phyloP scores from a whole-genome alignment of 768 basidiomycete species.

The Tephrocybe sp. region DNA sequence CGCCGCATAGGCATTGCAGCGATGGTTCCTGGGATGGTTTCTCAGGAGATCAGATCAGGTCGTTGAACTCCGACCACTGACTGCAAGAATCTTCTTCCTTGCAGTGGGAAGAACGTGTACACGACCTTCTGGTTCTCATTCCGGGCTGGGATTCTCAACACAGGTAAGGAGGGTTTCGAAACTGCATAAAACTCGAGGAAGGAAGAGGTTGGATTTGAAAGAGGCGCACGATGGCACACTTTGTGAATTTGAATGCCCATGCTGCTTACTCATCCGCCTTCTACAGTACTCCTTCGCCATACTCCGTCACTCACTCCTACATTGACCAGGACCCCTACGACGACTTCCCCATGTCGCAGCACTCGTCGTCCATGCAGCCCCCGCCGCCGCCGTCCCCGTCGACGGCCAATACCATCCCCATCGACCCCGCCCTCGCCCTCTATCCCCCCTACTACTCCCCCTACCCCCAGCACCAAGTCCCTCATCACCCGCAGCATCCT shows the following conservation, averaged over 20 bases:
- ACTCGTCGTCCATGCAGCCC: constrained; percentile 38
- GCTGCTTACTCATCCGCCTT: constrained; percentile 36
- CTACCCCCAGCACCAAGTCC: constrained; percentile 54
- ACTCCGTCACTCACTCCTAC: constrained; percentile 31
- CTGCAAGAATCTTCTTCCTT: no score
- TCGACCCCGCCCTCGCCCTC: constrained; percentile 71
- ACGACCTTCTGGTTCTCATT: no score
- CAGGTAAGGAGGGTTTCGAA: no score
- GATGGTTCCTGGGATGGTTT: no score
- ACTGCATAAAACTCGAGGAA: no score
- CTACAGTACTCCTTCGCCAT: constrained; percentile 27
- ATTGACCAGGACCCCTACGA: constrained; percentile 31
- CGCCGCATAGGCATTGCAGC: no score
- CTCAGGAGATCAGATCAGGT: no score
- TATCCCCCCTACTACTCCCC: constrained; percentile 66
- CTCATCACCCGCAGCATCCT: constrained; percentile 55
- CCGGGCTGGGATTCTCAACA: no score
- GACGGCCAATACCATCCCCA: constrained; percentile 40
- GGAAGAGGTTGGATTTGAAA: no score
- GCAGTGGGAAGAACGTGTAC: no score
- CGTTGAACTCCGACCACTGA: no score
- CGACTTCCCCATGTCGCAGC: constrained; percentile 7
- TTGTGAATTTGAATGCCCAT: constrained; percentile 9
- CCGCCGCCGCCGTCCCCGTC: constrained; percentile 42
- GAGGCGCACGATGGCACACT: no score